Conservation (phyloP, 1,139 yeast species). For the Diutina ranongensis region DNA sequence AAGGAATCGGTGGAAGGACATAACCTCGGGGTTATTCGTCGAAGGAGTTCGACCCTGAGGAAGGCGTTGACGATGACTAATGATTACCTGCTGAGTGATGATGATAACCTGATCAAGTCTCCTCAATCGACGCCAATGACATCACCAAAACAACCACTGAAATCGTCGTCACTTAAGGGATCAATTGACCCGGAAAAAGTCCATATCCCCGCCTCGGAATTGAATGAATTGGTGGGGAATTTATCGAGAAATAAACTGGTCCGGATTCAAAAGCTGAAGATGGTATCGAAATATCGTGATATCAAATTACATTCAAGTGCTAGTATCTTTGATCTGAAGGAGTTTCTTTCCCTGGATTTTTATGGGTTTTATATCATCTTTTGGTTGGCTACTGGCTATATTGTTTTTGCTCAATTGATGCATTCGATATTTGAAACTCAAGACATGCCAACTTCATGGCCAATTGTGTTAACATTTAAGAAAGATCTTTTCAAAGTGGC, state of each 20-base stretch:
- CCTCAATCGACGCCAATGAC: no score
- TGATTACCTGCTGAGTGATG: slow-evolving; percentile 4
- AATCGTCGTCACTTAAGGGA: not conserved
- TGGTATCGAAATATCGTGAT: not conserved
- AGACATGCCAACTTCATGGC: slow-evolving; percentile 21
- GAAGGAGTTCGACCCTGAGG: not conserved
- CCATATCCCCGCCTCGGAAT: not conserved
- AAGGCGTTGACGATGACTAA: not conserved
- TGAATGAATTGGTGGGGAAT: not conserved
- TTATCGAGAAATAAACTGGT: not conserved
- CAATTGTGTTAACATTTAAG: slow-evolving; percentile 38
- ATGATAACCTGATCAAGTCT: not conserved
- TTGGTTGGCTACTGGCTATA: slow-evolving; percentile 54
- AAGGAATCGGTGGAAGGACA: not conserved
- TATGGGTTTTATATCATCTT: slow-evolving; percentile 57
- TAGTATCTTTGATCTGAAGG: slow-evolving; percentile 33
- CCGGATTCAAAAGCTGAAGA: not conserved
- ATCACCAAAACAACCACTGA: no score
- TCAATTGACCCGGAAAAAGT: not conserved
- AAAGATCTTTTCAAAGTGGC: slow-evolving; percentile 54
- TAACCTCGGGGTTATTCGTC: not conserved
- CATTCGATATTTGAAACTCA: slow-evolving; percentile 23
- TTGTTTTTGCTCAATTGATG: slow-evolving; percentile 36
- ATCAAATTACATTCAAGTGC: not conserved
- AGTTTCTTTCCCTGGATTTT: slow-evolving; percentile 32